phyloP scores from a whole-genome alignment of 768 basidiomycete genomes.

The Cubamyces lactineus region DNA sequence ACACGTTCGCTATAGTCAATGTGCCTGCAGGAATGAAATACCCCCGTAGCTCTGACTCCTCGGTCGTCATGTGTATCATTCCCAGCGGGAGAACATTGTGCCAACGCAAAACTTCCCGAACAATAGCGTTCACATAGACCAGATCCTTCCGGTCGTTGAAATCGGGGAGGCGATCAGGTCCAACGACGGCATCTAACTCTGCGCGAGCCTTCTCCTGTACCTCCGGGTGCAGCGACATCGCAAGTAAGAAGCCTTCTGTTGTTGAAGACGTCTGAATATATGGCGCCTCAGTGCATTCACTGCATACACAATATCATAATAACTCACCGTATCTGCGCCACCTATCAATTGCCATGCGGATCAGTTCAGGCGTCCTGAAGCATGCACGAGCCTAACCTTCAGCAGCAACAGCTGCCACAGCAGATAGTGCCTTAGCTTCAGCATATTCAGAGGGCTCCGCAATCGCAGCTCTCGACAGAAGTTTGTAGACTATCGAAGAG shows the following conservation, averaged over 20 bases:
- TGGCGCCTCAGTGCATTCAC: background rate
- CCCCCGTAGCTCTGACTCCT: slow-evolving; percentile 27
- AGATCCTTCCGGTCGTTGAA: slow-evolving; percentile 11
- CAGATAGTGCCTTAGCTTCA: background rate
- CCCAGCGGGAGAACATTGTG: slow-evolving; percentile 16
- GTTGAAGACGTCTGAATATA: slow-evolving; percentile 27
- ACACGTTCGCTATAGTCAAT: slow-evolving; percentile 28
- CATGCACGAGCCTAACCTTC: background rate
- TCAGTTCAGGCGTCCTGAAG: too few species aligned
- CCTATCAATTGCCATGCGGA: background rate
- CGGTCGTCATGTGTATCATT: slow-evolving; percentile 33
- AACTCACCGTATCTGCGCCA: slow-evolving; percentile 24
- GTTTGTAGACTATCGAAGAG: background rate
- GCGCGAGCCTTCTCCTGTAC: slow-evolving; percentile 24
- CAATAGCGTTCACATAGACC: slow-evolving; percentile 15
- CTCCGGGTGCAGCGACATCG: slow-evolving; percentile 32
- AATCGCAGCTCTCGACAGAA: background rate
- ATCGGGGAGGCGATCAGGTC: slow-evolving; percentile 16
- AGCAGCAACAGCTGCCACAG: background rate
- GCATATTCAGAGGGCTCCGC: background rate
- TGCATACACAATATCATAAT: background rate
- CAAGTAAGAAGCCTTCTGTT: slow-evolving; percentile 33
- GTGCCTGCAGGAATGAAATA: slow-evolving; percentile 31
- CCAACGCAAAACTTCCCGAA: slow-evolving; percentile 21
- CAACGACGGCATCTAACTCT: slow-evolving; percentile 20